Base-by-base conservation (phyloP, 2,329 filamentous ascomycete species). In the Microascus cirrosus region DNA sequence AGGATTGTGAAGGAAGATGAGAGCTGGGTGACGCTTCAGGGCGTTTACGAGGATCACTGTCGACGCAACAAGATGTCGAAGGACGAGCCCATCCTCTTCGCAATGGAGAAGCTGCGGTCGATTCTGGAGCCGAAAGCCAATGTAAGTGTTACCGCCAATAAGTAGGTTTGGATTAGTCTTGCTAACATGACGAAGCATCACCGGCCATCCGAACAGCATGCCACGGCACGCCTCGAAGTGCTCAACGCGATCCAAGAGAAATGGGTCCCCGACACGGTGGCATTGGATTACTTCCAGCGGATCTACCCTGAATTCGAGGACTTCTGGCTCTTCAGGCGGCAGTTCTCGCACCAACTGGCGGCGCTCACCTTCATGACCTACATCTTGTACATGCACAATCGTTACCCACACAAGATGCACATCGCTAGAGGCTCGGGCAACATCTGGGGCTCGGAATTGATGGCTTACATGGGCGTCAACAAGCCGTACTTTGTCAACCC, bases 321-420 rank as follows among this genome's bases (percentile, higher is more conserved):
- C 66, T 96, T 97, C 78, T 99, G 93, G 91, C 82, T 99, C 59
- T 99, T 99, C 89, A 89, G 94, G 60, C 86, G 92, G 60, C 92
- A 96, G 63, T 96, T 99, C 74, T 89, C 90, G 24, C 96, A 97
- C 76, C 94, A 99, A 73, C 86, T 96, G 61, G 93, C 94, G 22
- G 85, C 92, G 1, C 81, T 97, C 62, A 96, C 94, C 1, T 99
- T 99, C 75, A 96, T 99, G 88, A 97, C 94, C 3, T 99, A 97
- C 69, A 87, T 96, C 60, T 87, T 99, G 76, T 93, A 93, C 74
- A 97, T 99, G 85, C 90, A 93, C 69, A 90, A 90, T 70, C 89
- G 94, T 34, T 96, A 94, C 71, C 95, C 94, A 6, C 90, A 92
- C 72, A 99, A 99, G 79, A 87, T 97, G 71, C 87, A 89, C 72